Percentiles rank a stretch among this genome's conserved stretches.
phyloP scores from a whole-genome alignment of 257 asterid species.

The Coffea canephora region DNA sequence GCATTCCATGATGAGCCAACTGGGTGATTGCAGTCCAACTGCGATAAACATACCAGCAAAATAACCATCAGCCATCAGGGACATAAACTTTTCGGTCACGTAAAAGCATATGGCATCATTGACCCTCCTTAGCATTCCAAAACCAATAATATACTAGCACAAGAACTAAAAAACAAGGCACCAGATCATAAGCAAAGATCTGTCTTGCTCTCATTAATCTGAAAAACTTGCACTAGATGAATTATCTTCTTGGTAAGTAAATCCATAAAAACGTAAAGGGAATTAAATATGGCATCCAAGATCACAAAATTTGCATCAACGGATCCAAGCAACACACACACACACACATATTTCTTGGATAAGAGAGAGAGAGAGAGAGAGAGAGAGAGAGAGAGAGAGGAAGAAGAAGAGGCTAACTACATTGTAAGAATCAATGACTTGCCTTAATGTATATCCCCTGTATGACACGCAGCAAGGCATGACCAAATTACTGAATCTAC shows the following conservation, averaged over 20 bases:
- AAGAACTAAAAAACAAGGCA: neutral
- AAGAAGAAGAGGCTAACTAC: too few relatives aligned
- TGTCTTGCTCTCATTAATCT: neutral
- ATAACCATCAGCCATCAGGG: neutral
- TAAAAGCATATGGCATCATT: neutral
- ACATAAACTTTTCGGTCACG: neutral
- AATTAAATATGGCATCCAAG: neutral
- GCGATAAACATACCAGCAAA: neutral
- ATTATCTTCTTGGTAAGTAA: neutral
- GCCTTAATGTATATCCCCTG: too few relatives aligned
- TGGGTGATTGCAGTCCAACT: constrained; percentile 87
- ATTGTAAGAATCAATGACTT: too few relatives aligned
- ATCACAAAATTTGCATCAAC: neutral
- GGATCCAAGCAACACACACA: neutral
- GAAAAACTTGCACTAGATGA: neutral
- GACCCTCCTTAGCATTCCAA: neutral
- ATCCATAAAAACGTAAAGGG: neutral
- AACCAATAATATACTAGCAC: neutral
- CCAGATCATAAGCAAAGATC: neutral
- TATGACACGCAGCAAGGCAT: too few relatives aligned
- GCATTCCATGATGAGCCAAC: constrained; percentile 80
- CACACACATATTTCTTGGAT: too few relatives aligned
- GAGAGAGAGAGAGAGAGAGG: too few relatives aligned
- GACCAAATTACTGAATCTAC: too few relatives aligned
- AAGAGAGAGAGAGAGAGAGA: too few relatives aligned